phyloP scores from a whole-genome alignment of 371 early-diverging fungal genomes.

The Lichtheimia corymbifera region DNA sequence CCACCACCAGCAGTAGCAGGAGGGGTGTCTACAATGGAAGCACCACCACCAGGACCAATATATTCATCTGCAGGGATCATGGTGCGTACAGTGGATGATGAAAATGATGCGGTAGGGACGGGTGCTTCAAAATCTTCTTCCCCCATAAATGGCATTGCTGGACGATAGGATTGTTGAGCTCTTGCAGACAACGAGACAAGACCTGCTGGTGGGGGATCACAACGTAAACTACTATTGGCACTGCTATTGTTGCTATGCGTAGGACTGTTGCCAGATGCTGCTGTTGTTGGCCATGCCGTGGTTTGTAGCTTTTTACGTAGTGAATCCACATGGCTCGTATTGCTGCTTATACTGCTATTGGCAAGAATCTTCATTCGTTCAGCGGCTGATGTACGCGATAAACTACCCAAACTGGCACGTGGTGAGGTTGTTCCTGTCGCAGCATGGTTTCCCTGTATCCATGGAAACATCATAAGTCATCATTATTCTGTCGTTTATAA shows the following conservation, averaged over 20 bases:
- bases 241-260: constrained; percentile 8
- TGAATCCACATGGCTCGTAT: constrained; percentile 30
- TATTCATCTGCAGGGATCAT: constrained; percentile 42
- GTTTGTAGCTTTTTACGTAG: constrained; percentile 38
- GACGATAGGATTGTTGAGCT: constrained; percentile 18
- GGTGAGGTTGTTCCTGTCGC: not conserved
- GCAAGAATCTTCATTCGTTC: constrained; percentile 6
- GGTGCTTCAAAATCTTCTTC: constrained; percentile 17
- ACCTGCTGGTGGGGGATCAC: not conserved
- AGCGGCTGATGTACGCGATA: constrained; percentile 7
- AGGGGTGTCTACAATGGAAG: not conserved
- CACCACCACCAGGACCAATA: not conserved
- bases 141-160: constrained; percentile 26
- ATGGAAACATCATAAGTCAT: too few species aligned
- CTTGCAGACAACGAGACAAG: not conserved
- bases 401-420: constrained; percentile 7
- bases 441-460: too few species aligned
- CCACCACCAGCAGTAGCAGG: not conserved
- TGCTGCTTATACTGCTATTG: constrained; percentile 7
- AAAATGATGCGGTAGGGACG: constrained; percentile 34
- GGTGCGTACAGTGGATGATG: constrained; percentile 43
- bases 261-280: constrained; percentile 25
- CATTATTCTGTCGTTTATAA: not conserved
- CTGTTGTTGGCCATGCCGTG: constrained; percentile 9
- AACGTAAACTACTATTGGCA: constrained; percentile 2